A percentile compares a stretch with the other conserved stretches of the same genome.
phyloP scores from a whole-genome alignment of 768 basidiomycete species.

The Neoboletus magnificus region DNA sequence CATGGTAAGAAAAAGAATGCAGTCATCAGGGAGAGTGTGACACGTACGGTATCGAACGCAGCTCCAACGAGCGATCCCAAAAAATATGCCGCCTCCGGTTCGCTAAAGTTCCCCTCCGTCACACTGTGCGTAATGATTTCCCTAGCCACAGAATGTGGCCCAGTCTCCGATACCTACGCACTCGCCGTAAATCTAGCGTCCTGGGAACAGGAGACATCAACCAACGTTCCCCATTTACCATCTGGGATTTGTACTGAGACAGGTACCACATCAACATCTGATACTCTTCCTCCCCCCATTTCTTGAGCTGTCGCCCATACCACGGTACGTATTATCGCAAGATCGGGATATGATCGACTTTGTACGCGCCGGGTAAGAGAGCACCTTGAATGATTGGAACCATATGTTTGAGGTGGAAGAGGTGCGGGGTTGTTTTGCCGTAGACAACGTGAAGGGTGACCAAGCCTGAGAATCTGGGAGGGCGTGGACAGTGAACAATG shows the following conservation, averaged over 20 bases:
- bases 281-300: constrained; percentile 54
- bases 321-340: constrained; percentile 54
- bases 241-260: constrained; percentile 39
- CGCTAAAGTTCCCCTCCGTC: constrained; percentile 44
- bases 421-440: constrained; percentile 23
- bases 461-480: constrained; percentile 24
- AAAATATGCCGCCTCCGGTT: constrained; percentile 54
- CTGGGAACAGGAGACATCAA: too few species aligned
- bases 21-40: neutral
- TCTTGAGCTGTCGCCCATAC: constrained; percentile 53
- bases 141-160: constrained; percentile 43
- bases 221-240: constrained; percentile 29
- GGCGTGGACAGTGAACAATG: neutral
- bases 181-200: neutral
- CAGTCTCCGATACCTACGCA: constrained; percentile 9
- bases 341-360: constrained; percentile 36
- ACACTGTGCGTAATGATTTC: constrained; percentile 49
- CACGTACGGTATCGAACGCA: constrained; percentile 50
- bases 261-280: constrained; percentile 47
- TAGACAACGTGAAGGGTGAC: constrained; percentile 29
- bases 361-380: constrained; percentile 31
- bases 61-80: constrained; percentile 60
- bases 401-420: constrained; percentile 29
- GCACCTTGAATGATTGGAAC: constrained; percentile 29
- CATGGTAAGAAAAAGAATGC: neutral